Base-by-base conservation (phyloP, 257 asterid species). In the Hygrophila difformis region DNA sequence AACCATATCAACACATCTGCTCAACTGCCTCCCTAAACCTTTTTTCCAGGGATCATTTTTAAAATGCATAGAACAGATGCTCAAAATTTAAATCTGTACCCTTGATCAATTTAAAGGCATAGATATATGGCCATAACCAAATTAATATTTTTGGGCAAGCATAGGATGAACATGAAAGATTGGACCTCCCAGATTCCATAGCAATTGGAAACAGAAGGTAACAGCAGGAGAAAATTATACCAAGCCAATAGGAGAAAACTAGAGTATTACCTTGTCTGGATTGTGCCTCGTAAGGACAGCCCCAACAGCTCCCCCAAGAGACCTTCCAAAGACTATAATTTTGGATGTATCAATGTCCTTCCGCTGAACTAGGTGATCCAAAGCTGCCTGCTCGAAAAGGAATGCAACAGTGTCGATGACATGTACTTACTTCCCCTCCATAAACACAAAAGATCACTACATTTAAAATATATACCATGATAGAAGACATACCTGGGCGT, bases 271-370 rank as follows among this genome's bases (percentile, higher is more conserved):
- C 92, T 86, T 91, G 63, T 82, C 97, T 24, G 99, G 93, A 41
- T 86, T 91, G 67, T 80, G 80, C 72, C 53, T 80, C 31, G 94
- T 55, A 41, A 91, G 84, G 38, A 70, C 87, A 45, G 99, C 61
- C 46, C 97, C 99, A 62, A 91, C 99, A 57, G 99, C 99, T 63
- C 97, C 99, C 46, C 99, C 99, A 54, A 91, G 95, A 4, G 99
- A 91, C 71, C 99, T 91, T 39, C 99, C 99, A 67, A 91, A 91
- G 50, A 91, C 93, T 18, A 86, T 62, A 67, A 91, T 80, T 72
- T 93, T 76, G 42, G 88, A 72, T 24, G 89, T 82, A 60, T 91
- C 97, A 47, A 91, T 86, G 59, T 86, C 99, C 45, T 68, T 75
- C 76, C 99, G 82, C 68, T 80, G 84, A 75, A 66, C 59, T 53